Percentiles rank a stretch among this genome's conserved stretches.
Evolutionary conservation across 2,329 filamentous ascomycete genomes (phyloP).

Genomic region (Fusarium sp.): DNA sequence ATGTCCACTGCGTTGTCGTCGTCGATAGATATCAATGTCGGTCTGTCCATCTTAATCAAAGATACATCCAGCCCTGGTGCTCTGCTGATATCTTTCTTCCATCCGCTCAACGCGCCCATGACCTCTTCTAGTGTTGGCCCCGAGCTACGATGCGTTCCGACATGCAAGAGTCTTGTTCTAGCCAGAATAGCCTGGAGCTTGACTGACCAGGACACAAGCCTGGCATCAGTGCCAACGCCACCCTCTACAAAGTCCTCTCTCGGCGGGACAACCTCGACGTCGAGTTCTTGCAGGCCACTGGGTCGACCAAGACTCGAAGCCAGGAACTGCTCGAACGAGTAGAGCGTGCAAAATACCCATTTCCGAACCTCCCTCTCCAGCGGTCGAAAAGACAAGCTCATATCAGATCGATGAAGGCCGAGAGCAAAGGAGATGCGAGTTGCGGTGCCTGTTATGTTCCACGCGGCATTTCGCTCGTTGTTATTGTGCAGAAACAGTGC

Average conservation of each 20-base stretch:
- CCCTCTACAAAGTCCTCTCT: conserved; percentile 45
- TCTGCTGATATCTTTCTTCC: conserved; percentile 29
- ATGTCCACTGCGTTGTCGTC: conserved; percentile 37
- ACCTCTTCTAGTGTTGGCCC: conserved; percentile 32
- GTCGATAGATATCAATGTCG: not conserved
- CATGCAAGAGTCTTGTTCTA: conserved; percentile 41
- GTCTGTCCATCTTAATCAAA: conserved; percentile 23
- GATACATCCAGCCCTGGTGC: conserved; percentile 27
- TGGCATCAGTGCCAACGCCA: conserved; percentile 45
- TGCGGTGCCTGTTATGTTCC: conserved; percentile 50
- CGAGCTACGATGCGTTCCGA: conserved; percentile 4
- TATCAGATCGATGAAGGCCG: conserved; percentile 48
- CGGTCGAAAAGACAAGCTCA: conserved; percentile 47
- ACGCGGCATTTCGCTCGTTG: conserved; percentile 53
- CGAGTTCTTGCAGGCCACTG: conserved; percentile 50
- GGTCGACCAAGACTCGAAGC: conserved; percentile 52
- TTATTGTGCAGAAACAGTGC: conserved; percentile 53
- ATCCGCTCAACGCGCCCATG: conserved; percentile 5
- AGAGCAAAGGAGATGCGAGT: conserved; percentile 49
- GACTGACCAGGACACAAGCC: conserved; percentile 47
- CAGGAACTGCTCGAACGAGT: conserved; percentile 52
- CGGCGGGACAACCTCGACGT: conserved; percentile 50
- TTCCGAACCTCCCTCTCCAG: conserved; percentile 51
- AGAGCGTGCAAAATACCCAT: conserved; percentile 53
- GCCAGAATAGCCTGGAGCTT: conserved; percentile 48